Evolutionary conservation across 2,329 filamentous ascomycete genomes (phyloP).

Genomic region (Fusarium sarcochroum): DNA sequence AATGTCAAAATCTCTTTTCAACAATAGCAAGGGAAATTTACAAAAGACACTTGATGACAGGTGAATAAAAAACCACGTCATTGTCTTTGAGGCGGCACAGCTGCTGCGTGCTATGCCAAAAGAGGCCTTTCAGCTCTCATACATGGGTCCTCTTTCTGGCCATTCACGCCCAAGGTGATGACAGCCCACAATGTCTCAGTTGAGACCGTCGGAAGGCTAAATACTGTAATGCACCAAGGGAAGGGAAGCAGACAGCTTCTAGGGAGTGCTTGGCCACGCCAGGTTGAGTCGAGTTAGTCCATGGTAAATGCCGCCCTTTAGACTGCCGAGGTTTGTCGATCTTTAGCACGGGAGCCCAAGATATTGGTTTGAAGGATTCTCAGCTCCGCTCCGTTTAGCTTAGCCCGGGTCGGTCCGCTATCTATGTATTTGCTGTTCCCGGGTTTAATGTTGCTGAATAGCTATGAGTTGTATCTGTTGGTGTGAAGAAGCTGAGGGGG

Average conservation of each 20-base stretch:
- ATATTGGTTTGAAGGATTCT: neutral
- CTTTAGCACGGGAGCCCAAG: neutral
- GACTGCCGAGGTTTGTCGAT: neutral
- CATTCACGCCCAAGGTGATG: constrained; percentile 14
- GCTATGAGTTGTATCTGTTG: neutral
- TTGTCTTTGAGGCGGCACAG: constrained; percentile 15
- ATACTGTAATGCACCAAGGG: neutral
- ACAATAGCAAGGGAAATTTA: neutral
- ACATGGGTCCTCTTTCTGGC: neutral
- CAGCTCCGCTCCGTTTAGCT: neutral
- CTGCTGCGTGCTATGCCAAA: constrained; percentile 24
- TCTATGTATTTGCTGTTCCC: neutral
- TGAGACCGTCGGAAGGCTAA: constrained; percentile 1
- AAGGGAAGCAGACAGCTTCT: neutral
- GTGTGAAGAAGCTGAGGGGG: neutral
- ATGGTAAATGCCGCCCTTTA: constrained; percentile 14
- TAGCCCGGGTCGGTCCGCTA: constrained; percentile 17
- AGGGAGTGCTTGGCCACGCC: neutral
- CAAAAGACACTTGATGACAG: neutral
- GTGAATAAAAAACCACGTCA: constrained; percentile 25
- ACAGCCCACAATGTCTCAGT: constrained; percentile 26
- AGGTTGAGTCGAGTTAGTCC: neutral
- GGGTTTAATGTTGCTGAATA: neutral
- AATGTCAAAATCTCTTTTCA: too few relatives aligned
- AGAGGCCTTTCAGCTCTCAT: constrained; percentile 36